These are phyloP conservation scores for Yamadazyma sp. DNA, from an alignment of 1,139 yeast species.

Conservation along the genomic window DNA sequence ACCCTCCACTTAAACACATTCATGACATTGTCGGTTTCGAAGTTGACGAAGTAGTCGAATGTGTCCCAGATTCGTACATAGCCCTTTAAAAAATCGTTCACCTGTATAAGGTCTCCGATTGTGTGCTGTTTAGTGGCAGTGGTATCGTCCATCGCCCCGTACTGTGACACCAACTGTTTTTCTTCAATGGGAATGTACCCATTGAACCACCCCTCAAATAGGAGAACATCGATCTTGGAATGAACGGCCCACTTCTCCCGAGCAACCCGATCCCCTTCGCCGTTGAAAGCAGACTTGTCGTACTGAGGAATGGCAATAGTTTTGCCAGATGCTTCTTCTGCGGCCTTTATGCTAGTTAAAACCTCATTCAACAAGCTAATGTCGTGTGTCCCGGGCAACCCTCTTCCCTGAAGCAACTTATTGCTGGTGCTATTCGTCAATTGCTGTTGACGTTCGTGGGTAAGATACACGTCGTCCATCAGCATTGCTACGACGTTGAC, in stretches of 20 bases:
- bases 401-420: constrained; percentile 69
- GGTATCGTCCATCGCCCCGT: constrained; percentile 20
- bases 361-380: constrained; percentile 24
- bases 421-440: constrained; percentile 49
- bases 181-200: constrained; percentile 58
- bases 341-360: constrained; percentile 6
- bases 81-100: constrained; percentile 49
- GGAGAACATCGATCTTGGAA: constrained; percentile 54
- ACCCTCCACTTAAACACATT: constrained; percentile 80
- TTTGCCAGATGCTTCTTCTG: constrained; percentile 3
- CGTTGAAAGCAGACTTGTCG: constrained; percentile 72
- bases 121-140: constrained; percentile 23
- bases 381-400: constrained; percentile 95
- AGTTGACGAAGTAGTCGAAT: constrained; percentile 61
- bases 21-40: constrained; percentile 53
- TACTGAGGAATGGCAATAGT: constrained; percentile 60
- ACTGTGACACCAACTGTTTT: constrained; percentile 22
- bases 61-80: constrained; percentile 60
- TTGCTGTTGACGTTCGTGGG: constrained; percentile 55
- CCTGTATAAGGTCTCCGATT: constrained; percentile 31
- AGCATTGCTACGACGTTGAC: constrained; percentile 57
- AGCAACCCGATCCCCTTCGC: constrained; percentile 74
- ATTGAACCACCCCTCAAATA: constrained; percentile 94
- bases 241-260: constrained; percentile 32
- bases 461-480: constrained; percentile 83